Evolutionary conservation across 2,329 filamentous ascomycete species (phyloP), one percentile per base, ranked within the genome.

Genomic region (Myriangium duriaei): DNA sequence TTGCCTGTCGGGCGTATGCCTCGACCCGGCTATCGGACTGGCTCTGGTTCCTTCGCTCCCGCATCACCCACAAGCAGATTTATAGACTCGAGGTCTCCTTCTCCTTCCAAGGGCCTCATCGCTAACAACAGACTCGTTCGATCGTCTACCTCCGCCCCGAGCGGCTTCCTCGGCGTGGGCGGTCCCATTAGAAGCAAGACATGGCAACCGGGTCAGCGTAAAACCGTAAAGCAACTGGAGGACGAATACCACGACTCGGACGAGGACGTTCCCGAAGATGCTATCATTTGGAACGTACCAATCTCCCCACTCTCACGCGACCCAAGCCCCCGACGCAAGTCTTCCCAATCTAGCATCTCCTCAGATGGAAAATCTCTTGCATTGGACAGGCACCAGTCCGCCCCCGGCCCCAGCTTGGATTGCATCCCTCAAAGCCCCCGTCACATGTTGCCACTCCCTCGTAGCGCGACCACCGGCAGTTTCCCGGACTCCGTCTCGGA

Each of bases 251-350:
- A 87, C 47, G 79, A 86, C 38, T 77, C 74, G 38, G 81, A 86
- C 51, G 75, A 83, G 44, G 69, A 72, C 41, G 78, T 91, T 18
- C 83, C 83, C 0, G 81, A 87, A 16, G 81, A 83, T 38, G 71
- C 82, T 15, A 70, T 86, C 37, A 71, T 91, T 32, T 81, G 84
- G 60, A 91, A 91, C 46, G 78, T 91, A 2, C 83, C 83, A 4
- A 74, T 91, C 32, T 87, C 82, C 0, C 83, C 83, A 10, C 58
- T 61, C 15, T 42, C 46, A 1, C 39, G 40, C 19, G 43, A 42
- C 28, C 51, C 53, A 19, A 58, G 54, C 41, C 56, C 56, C 30
- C 48, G 52, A n/a, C 51, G 55, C 26, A 43, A 47, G 34, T 46
- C 54, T 9, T 48, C 50, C 7, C 49, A 51, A 31, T 45, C 46